phyloP scores from a whole-genome alignment of 2,329 filamentous ascomycete genomes.

The Diaporthe ilicicola region DNA sequence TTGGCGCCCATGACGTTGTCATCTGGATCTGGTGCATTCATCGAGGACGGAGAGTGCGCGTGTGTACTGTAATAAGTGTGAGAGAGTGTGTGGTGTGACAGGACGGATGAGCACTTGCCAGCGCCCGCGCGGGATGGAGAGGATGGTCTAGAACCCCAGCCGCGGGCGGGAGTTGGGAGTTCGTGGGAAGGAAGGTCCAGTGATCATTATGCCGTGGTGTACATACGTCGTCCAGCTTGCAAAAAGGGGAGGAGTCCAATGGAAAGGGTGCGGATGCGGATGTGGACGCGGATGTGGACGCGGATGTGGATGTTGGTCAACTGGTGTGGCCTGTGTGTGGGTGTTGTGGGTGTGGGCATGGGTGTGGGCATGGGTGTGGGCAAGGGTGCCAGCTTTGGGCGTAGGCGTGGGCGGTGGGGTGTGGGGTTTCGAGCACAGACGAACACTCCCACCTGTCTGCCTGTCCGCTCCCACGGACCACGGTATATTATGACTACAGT shows the following conservation, averaged over 20 bases:
- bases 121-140: neutral
- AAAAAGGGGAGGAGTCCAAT: slow-evolving; percentile 4
- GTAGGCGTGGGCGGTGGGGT: slow-evolving; percentile 1
- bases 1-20: neutral
- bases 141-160: neutral
- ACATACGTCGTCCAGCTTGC: neutral
- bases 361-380: neutral
- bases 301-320: too few species aligned
- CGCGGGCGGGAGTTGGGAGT: neutral
- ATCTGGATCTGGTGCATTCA: neutral
- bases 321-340: too few species aligned
- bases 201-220: neutral
- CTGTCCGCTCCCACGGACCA: neutral
- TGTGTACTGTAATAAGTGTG: neutral
- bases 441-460: neutral
- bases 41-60: neutral
- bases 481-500: neutral
- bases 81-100: neutral
- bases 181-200: neutral
- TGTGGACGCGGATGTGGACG: too few species aligned
- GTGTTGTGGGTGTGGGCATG: neutral
- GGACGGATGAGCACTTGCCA: neutral
- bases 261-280: neutral
- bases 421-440: slow-evolving; percentile 4
- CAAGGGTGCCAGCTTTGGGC: neutral